These are phyloP conservation scores for Xylaria sp. DNA, from an alignment of 2,329 filamentous ascomycete species.

Conservation along the genomic window DNA sequence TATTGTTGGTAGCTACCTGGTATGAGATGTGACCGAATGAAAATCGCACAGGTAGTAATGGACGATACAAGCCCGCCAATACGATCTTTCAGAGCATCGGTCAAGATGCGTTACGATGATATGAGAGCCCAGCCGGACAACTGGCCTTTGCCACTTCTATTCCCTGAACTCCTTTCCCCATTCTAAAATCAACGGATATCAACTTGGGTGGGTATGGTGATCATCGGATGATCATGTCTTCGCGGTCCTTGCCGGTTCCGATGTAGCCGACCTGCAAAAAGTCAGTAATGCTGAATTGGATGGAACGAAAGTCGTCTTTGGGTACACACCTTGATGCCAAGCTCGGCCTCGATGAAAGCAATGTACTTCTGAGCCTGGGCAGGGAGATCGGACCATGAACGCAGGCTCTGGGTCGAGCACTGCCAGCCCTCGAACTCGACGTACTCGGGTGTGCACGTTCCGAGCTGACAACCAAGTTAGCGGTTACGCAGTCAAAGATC, in stretches of 20 bases:
- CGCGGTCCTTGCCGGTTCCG: constrained; percentile 22
- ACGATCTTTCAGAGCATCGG: not conserved
- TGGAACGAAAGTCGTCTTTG: not conserved
- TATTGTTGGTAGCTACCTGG: no score
- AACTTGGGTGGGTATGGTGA: no score
- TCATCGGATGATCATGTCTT: constrained; percentile 21
- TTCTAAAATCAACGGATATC: constrained; percentile 1
- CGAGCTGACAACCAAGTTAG: constrained; percentile 40
- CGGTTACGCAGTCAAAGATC: not conserved
- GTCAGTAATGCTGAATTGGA: not conserved
- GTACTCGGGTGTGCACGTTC: constrained; percentile 46
- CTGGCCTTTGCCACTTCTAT: constrained; percentile 5
- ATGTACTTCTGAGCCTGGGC: constrained; percentile 49
- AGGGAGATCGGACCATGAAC: constrained; percentile 47
- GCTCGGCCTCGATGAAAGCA: constrained; percentile 32
- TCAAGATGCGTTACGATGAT: not conserved
- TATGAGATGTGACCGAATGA: not conserved
- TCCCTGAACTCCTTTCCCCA: constrained; percentile 6
- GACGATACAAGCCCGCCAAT: not conserved
- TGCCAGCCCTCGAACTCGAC: constrained; percentile 54
- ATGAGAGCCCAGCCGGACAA: not conserved
- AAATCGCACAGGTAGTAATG: not conserved
- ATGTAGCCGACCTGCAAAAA: constrained; percentile 21
- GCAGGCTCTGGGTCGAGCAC: constrained; percentile 45
- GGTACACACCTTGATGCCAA: constrained; percentile 14